Base-by-base conservation (phyloP, 768 basidiomycete genomes). In the Suillus hirtellus region DNA sequence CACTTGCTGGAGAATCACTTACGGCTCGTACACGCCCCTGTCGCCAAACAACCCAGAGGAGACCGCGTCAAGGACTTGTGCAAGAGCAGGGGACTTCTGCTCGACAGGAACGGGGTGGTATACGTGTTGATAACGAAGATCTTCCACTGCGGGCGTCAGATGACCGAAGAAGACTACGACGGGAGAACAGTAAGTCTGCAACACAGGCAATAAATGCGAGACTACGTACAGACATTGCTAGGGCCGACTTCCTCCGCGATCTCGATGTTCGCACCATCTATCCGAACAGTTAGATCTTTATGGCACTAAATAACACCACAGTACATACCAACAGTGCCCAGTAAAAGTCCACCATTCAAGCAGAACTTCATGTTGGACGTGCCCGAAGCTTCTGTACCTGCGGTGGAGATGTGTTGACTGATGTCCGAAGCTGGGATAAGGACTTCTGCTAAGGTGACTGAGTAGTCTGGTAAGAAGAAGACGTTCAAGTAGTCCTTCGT, bases 381-480 rank as follows among this genome's bases (percentile, higher is more conserved):
- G 40, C 88, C 89, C 1, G 86, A 87, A 12, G 90, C 89, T 73
- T 98, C 95, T 2, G 96, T 98, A 43, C 96, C 96, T 3, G 96
- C 97, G 15, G 96, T 99, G 27, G 93, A 95, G 76, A 99, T 98
- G 76, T 99, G 96, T 72, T 97, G 93, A 65, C 88, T 90, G 79
- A 98, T 91, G 74, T 99, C 95, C 35, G 91, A 90, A 14, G 96
- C 92, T n/a, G 91, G 92, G 64, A 95, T 92, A 68, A 95, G 81
- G 27, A 95, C 79, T 72, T 94, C 92, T 1, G 92, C 90, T 53
- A 92, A 76, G 53, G 89, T 90, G 44, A 92, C 93, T 1, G 89
- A 90, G 78, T 99, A 99, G 74, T 99, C 96, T 0, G 97, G 96
- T 21, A 99, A 83, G 90, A 99, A 99, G 81, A 90, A 92, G 65